Evolutionary conservation across 306 rosid species (phyloP).

Genomic region (Trifolium pratense): DNA sequence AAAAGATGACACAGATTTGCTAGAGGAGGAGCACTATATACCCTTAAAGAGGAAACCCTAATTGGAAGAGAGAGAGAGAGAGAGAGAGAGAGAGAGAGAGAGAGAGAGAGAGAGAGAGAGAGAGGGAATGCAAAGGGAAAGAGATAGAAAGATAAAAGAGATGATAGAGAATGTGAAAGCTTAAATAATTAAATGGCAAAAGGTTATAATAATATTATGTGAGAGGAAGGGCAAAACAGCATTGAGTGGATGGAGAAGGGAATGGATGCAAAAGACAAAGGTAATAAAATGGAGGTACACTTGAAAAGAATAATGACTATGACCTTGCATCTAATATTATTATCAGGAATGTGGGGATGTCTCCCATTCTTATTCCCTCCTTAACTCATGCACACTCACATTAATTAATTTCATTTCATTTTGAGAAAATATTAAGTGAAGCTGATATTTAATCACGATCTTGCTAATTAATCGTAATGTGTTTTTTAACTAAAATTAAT

Average conservation of each 20-base stretch:
- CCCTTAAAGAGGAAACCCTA: slow-evolving; percentile 69
- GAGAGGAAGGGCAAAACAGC: slow-evolving; percentile 54
- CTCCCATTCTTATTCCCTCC: slow-evolving; percentile 59
- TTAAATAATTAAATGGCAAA: slow-evolving; percentile 55
- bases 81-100: too few species aligned
- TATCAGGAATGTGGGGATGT: slow-evolving; percentile 60
- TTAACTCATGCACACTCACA: slow-evolving; percentile 42
- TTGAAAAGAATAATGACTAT: slow-evolving; percentile 81
- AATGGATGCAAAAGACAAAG: slow-evolving; percentile 91
- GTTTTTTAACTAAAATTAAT: too few species aligned
- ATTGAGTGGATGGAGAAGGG: slow-evolving; percentile 85
- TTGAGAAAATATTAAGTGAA: too few species aligned
- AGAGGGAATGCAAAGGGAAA: slow-evolving; percentile 30
- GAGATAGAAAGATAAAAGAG: slow-evolving; percentile 35
- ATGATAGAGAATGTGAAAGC: slow-evolving; percentile 24
- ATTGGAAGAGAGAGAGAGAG: slow-evolving; percentile 36
- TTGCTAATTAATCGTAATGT: too few species aligned
- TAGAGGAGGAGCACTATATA: slow-evolving; percentile 34
- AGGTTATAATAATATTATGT: slow-evolving; percentile 39
- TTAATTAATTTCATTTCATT: not conserved
- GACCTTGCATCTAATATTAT: slow-evolving; percentile 89
- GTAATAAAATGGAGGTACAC: slow-evolving; percentile 90
- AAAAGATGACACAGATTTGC: slow-evolving; percentile 44
- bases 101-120: too few species aligned
- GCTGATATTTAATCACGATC: too few species aligned